These are phyloP conservation scores for Aspergillus pseudoglaucus DNA, from an alignment of 2,329 filamentous ascomycete species.

Conservation along the genomic window DNA sequence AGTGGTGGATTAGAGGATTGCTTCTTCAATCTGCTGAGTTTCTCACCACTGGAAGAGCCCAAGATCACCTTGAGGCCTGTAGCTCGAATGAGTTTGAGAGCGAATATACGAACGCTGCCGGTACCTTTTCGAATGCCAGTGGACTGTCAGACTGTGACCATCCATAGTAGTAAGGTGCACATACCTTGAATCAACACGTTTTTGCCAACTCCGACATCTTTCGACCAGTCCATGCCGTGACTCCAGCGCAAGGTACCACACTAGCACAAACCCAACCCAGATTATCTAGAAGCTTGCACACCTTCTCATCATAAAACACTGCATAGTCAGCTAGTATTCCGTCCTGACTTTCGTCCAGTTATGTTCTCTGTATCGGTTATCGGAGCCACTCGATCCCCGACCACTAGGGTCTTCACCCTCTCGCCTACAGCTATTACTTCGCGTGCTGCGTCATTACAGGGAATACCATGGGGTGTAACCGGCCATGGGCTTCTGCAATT, in stretches of 20 bases:
- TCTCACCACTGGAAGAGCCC: conserved; percentile 32
- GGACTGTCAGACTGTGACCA: neutral
- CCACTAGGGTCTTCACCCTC: conserved; percentile 21
- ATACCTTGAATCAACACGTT: conserved; percentile 42
- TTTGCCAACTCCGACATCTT: conserved; percentile 32
- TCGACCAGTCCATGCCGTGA: conserved; percentile 43
- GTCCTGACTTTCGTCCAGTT: conserved; percentile 35
- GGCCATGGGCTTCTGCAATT: conserved; percentile 36
- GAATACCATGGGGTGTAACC: conserved; percentile 24
- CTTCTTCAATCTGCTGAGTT: conserved; percentile 23
- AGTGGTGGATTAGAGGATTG: conserved; percentile 18
- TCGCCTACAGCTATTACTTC: conserved; percentile 36
- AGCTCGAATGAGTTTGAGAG: conserved; percentile 28
- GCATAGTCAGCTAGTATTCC: conserved; percentile 33
- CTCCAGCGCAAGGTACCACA: conserved; percentile 40
- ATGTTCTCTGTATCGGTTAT: conserved; percentile 38
- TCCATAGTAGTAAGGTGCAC: neutral
- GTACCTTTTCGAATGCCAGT: conserved; percentile 20
- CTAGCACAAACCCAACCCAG: conserved; percentile 32
- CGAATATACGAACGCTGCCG: conserved; percentile 31
- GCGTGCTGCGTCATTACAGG: conserved; percentile 38
- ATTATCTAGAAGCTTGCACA: conserved; percentile 33
- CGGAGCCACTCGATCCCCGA: conserved; percentile 35
- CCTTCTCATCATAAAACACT: conserved; percentile 34
- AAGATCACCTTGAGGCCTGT: conserved; percentile 32